These are phyloP conservation scores for Lasiosphaeris hirsuta DNA, from an alignment of 495 filamentous ascomycete species.

Conservation along the genomic window DNA sequence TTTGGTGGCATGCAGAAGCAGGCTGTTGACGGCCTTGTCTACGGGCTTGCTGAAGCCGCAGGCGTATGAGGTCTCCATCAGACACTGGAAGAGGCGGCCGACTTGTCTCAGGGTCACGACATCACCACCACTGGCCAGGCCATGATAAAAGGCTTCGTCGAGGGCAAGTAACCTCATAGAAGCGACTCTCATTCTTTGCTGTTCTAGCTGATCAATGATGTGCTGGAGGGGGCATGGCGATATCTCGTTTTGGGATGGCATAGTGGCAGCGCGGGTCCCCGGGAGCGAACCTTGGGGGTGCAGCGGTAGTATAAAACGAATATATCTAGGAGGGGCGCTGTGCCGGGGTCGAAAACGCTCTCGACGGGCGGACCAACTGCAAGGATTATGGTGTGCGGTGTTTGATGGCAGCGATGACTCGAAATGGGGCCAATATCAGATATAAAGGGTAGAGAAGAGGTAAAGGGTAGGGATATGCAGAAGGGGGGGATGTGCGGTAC, in stretches of 20 bases:
- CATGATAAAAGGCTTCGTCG: not conserved
- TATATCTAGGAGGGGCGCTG: too few relatives aligned
- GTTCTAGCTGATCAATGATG: not conserved
- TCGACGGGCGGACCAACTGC: too few relatives aligned
- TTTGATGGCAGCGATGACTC: not conserved
- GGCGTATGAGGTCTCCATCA: not conserved
- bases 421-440: not conserved
- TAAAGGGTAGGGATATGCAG: not conserved
- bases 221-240: not conserved
- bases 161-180: constrained; percentile 3
- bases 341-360: too few relatives aligned
- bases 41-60: constrained; percentile 6
- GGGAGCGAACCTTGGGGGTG: too few relatives aligned
- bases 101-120: not conserved
- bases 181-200: not conserved
- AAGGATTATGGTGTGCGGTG: not conserved
- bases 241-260: not conserved
- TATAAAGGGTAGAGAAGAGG: not conserved
- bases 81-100: not conserved
- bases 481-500: not conserved
- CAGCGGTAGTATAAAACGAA: too few relatives aligned
- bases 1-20: not conserved
- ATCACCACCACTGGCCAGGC: not conserved
- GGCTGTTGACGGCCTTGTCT: constrained; percentile 1
- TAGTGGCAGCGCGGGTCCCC: not conserved